Percentiles rank a stretch among this genome's conserved stretches.
Conservation (phyloP, 495 filamentous ascomycete genomes). For the Neurospora sp. region DNA sequence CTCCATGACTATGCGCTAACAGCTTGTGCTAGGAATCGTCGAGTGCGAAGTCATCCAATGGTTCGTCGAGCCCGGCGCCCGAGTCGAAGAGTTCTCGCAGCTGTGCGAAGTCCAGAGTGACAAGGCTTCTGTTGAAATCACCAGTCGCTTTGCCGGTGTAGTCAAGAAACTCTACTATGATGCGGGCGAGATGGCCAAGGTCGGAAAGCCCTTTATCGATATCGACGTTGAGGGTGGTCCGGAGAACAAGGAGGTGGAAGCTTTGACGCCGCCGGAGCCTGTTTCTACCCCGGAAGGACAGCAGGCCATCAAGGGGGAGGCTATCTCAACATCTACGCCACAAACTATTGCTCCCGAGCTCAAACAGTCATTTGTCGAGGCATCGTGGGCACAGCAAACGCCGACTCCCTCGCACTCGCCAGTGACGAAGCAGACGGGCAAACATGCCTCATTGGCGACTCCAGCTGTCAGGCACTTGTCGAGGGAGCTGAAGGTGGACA, state of each 20-base stretch:
- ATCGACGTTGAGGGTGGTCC: constrained; percentile 57
- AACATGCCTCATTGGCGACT: constrained; percentile 66
- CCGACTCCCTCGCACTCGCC: constrained; percentile 5
- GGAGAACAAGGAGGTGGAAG: constrained; percentile 35
- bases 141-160: constrained; percentile 85
- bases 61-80: constrained; percentile 94
- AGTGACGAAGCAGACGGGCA: constrained; percentile 27
- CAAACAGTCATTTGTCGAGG: background rate
- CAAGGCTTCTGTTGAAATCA: constrained; percentile 98
- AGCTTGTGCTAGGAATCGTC: constrained; percentile 60
- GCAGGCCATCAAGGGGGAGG: background rate
- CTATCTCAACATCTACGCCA: background rate
- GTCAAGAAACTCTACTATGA: constrained; percentile 96
- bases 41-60: constrained; percentile 99
- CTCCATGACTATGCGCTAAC: background rate
- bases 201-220: constrained; percentile 75
- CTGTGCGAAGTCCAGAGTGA: constrained; percentile 97
- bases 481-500: constrained; percentile 66
- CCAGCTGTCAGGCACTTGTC: constrained; percentile 85
- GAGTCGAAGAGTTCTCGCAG: constrained; percentile 95
- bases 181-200: constrained; percentile 89
- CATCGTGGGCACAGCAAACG: background rate
- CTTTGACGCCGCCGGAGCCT: constrained; percentile 28
- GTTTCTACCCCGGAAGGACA: constrained; percentile 2
- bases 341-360: background rate